Evolutionary conservation across 768 basidiomycete genomes (phyloP).

Genomic region (Pleurotus sapidus): DNA sequence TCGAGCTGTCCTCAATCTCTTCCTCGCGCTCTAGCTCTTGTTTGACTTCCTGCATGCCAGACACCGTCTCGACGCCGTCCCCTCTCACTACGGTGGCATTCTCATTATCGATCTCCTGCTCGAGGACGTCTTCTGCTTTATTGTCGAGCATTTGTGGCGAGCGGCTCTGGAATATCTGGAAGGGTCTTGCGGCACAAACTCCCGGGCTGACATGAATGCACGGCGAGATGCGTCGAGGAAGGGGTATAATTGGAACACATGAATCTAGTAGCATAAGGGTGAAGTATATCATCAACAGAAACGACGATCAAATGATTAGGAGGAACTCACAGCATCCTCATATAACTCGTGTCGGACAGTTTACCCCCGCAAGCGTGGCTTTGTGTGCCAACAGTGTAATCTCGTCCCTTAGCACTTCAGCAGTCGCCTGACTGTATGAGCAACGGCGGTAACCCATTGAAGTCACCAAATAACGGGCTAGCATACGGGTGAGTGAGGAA

Average conservation of each 20-base stretch:
- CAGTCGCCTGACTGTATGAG: conserved; percentile 91
- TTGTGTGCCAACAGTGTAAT: conserved; percentile 91
- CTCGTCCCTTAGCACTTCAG: conserved; percentile 94
- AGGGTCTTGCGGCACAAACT: conserved; percentile 63
- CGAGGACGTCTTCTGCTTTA: conserved; percentile 57
- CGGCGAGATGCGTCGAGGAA: conserved; percentile 66
- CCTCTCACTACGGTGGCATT: conserved; percentile 67
- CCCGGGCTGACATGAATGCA: conserved; percentile 67
- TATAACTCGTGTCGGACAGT: conserved; percentile 86
- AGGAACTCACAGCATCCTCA: conserved; percentile 75
- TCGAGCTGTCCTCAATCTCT: conserved; percentile 17
- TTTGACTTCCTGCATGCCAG: conserved; percentile 37
- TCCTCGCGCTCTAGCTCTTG: conserved; percentile 27
- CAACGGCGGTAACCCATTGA: conserved; percentile 82
- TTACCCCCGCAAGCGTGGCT: conserved; percentile 81
- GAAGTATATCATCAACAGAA: not conserved
- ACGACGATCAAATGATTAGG: not conserved
- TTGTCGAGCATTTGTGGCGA: conserved; percentile 51
- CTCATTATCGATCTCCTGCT: conserved; percentile 68
- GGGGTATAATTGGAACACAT: conserved; percentile 89
- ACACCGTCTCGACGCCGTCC: conserved; percentile 60
- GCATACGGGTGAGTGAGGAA: conserved; percentile 96
- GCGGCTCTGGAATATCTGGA: conserved; percentile 47
- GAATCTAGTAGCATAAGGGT: conserved; percentile 49
- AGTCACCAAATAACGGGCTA: conserved; percentile 91